phyloP scores from a whole-genome alignment of 1,284 basidiomycete species.

The Malassezia pachydermatis region DNA sequence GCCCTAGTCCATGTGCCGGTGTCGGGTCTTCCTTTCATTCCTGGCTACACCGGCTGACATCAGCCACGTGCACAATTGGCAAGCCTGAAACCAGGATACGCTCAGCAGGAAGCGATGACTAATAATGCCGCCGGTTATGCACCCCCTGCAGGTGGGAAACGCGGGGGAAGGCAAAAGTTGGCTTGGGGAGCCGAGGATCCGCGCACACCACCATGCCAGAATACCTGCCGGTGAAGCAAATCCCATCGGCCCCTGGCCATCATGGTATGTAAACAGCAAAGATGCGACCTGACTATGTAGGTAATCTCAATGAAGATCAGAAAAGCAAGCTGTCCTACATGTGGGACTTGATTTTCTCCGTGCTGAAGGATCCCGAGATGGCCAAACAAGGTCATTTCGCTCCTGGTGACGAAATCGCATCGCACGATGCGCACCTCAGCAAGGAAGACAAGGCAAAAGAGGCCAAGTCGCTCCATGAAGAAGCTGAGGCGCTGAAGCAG shows the following conservation, averaged over 20 bases:
- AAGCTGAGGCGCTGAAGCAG: slow-evolving; percentile 43
- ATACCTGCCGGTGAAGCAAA: background rate
- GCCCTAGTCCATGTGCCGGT: too few species aligned
- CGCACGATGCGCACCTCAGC: slow-evolving; percentile 28
- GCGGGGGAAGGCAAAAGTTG: too few species aligned
- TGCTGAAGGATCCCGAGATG: slow-evolving; percentile 25
- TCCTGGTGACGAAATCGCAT: slow-evolving; percentile 11
- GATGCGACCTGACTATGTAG: slow-evolving; percentile 14
- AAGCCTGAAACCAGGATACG: too few species aligned
- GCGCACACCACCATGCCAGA: slow-evolving; percentile 7
- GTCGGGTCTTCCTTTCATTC: too few species aligned
- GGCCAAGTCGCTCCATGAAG: slow-evolving; percentile 39
- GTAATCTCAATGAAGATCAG: slow-evolving; percentile 45
- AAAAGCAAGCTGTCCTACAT: slow-evolving; percentile 40
- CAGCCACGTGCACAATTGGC: too few species aligned
- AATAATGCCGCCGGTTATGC: too few species aligned
- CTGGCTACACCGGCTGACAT: too few species aligned
- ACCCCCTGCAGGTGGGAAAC: too few species aligned
- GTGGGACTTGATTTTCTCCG: slow-evolving; percentile 39
- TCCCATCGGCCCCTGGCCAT: slow-evolving; percentile 7
- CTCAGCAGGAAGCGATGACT: too few species aligned
- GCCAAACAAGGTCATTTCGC: slow-evolving; percentile 15
- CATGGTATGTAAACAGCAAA: slow-evolving; percentile 5
- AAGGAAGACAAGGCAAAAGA: slow-evolving; percentile 46
- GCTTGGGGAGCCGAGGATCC: too few species aligned